These are phyloP conservation scores for Castanea mollissima DNA, from an alignment of 306 rosid genomes.

Conservation along the genomic window DNA sequence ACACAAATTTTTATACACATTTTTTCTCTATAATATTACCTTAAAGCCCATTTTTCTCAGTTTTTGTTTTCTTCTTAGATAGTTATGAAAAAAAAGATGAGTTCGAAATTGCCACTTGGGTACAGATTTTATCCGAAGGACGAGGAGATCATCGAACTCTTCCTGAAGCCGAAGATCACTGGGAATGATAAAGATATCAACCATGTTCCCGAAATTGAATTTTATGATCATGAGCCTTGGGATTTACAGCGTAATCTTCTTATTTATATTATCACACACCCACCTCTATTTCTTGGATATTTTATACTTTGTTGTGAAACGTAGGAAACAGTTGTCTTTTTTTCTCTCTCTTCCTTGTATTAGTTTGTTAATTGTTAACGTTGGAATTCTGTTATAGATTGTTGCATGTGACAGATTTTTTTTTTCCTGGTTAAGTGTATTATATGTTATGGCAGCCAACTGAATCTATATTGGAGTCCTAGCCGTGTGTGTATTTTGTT, in stretches of 20 bases:
- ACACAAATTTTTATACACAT: no score
- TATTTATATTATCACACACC: neutral
- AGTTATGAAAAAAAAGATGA: neutral
- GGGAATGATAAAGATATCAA: conserved; percentile 55
- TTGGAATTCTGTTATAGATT: no score
- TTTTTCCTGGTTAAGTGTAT: no score
- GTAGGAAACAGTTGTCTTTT: neutral
- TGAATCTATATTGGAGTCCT: no score
- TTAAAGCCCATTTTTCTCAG: no score
- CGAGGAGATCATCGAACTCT: conserved; percentile 59
- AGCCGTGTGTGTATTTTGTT: no score
- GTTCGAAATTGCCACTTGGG: conserved; percentile 64
- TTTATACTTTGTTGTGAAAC: neutral
- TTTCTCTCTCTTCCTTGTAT: no score
- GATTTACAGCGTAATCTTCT: conserved; percentile 69
- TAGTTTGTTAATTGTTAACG: no score
- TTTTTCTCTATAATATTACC: no score
- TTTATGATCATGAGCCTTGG: conserved; percentile 92
- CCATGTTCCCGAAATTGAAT: conserved; percentile 77
- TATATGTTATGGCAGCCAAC: no score
- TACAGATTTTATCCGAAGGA: conserved; percentile 85
- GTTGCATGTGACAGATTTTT: no score
- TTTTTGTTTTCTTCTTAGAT: no score
- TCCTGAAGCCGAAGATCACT: conserved; percentile 68
- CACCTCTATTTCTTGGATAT: neutral